These are phyloP conservation scores for Blastobotrys peoriensis DNA, from an alignment of 805 yeast species.

Conservation along the genomic window DNA sequence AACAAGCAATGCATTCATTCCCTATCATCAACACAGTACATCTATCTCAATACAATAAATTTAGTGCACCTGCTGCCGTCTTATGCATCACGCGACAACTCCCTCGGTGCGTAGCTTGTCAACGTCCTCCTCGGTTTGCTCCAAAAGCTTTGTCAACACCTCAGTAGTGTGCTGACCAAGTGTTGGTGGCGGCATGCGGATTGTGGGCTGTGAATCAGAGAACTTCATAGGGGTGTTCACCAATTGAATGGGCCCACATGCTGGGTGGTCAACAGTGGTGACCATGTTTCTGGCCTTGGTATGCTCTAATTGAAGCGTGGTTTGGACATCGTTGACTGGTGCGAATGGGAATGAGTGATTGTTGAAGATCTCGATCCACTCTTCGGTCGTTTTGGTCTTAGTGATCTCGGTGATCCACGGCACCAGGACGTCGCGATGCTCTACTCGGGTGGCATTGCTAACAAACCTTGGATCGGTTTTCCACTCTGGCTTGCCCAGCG, in stretches of 20 bases:
- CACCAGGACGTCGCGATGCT: conserved; percentile 29
- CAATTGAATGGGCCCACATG: conserved; percentile 32
- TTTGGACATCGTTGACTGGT: conserved; percentile 35
- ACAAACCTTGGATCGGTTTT: conserved; percentile 27
- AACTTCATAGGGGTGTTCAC: conserved; percentile 37
- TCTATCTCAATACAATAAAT: too few relatives aligned
- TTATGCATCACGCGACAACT: too few relatives aligned
- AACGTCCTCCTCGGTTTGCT: conserved; percentile 21
- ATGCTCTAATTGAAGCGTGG: conserved; percentile 33
- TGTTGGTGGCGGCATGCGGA: conserved; percentile 33
- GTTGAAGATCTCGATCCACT: conserved; percentile 33
- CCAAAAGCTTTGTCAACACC: conserved; percentile 24
- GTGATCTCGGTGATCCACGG: conserved; percentile 29
- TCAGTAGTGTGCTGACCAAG: conserved; percentile 36
- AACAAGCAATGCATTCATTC: too few relatives aligned
- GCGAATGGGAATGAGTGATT: conserved; percentile 35
- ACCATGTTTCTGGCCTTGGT: conserved; percentile 35
- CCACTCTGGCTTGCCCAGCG: conserved; percentile 34
- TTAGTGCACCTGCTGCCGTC: too few relatives aligned
- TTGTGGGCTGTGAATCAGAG: conserved; percentile 30
- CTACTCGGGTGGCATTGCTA: conserved; percentile 35
- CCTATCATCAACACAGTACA: too few relatives aligned
- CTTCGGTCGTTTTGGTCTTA: conserved; percentile 26
- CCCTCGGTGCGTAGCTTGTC: conserved; percentile 23
- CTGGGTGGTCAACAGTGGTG: conserved; percentile 31